A percentile compares a stretch with the other conserved stretches of the same genome.
These are phyloP conservation scores for Apiotrichum montevideense DNA, from an alignment of 1,284 basidiomycete species.

Conservation along the genomic window DNA sequence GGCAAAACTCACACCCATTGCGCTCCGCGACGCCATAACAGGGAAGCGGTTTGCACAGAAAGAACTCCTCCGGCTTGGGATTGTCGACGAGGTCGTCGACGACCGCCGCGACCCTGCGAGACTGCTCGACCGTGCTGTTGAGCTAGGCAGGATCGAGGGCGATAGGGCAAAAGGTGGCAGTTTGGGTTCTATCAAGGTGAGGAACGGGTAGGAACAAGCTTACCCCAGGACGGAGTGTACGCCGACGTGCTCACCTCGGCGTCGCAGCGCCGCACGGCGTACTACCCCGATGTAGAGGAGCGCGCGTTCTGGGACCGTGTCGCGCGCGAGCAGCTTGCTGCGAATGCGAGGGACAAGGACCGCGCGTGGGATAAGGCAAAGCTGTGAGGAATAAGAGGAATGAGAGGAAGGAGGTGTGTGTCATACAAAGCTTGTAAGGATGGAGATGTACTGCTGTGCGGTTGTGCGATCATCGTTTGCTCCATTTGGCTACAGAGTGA, in stretches of 20 bases:
- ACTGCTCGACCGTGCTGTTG: conserved; percentile 52
- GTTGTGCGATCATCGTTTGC: too few relatives aligned
- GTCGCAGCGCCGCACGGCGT: neutral
- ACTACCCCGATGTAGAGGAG: neutral
- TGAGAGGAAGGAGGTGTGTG: too few relatives aligned
- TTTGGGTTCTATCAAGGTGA: neutral
- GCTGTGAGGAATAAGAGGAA: too few relatives aligned
- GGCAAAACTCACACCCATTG: conserved; percentile 58
- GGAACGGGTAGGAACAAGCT: neutral
- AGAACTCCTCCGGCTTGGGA: conserved; percentile 61
- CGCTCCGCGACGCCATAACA: conserved; percentile 67
- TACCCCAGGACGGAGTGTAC: neutral
- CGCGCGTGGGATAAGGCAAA: too few relatives aligned
- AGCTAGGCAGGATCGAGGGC: conserved; percentile 46
- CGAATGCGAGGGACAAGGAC: too few relatives aligned
- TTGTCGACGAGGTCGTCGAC: conserved; percentile 73
- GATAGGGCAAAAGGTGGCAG: conserved; percentile 7
- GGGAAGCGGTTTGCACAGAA: conserved; percentile 72
- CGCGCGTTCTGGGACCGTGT: neutral
- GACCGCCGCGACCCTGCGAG: conserved; percentile 53
- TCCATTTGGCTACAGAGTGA: too few relatives aligned
- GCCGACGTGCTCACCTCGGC: neutral
- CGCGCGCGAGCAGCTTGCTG: neutral
- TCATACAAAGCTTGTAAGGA: too few relatives aligned
- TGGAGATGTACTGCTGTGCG: too few relatives aligned